Conservation (phyloP, 176 grass and related monocot genomes). For the Oryza punctata region DNA sequence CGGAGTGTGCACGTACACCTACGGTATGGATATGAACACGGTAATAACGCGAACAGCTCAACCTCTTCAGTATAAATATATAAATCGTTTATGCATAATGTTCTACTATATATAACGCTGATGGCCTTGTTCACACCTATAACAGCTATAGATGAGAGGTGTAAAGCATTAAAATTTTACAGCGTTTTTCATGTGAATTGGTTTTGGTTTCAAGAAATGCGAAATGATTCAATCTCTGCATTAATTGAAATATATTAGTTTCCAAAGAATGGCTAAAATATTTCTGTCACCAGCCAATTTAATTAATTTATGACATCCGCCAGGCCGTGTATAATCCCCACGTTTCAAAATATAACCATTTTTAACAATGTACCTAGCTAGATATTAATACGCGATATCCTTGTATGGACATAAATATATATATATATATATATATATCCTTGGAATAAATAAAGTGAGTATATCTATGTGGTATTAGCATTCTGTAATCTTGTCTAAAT, state of each 20-base stretch:
- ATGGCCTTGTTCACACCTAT: background rate
- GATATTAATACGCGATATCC: too few relatives aligned
- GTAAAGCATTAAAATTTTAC: background rate
- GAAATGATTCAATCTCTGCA: background rate
- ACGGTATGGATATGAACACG: background rate
- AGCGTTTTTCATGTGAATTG: background rate
- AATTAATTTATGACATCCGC: too few relatives aligned
- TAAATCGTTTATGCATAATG: background rate
- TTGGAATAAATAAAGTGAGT: too few relatives aligned
- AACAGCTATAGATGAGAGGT: background rate
- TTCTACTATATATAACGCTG: background rate
- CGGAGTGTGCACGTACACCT: background rate
- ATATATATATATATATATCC: too few relatives aligned
- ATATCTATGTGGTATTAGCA: too few relatives aligned
- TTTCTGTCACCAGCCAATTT: background rate
- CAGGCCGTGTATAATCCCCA: too few relatives aligned
- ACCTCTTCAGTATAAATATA: background rate
- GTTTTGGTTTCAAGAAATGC: background rate
- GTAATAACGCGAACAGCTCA: background rate
- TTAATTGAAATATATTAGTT: background rate
- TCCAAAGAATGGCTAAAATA: background rate
- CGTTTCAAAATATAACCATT: too few relatives aligned
- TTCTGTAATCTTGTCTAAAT: too few relatives aligned
- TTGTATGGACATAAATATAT: too few relatives aligned
- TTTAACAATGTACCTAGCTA: too few relatives aligned